Conservation (phyloP, 2,329 filamentous ascomycete genomes). For the Pyrenophora teres region DNA sequence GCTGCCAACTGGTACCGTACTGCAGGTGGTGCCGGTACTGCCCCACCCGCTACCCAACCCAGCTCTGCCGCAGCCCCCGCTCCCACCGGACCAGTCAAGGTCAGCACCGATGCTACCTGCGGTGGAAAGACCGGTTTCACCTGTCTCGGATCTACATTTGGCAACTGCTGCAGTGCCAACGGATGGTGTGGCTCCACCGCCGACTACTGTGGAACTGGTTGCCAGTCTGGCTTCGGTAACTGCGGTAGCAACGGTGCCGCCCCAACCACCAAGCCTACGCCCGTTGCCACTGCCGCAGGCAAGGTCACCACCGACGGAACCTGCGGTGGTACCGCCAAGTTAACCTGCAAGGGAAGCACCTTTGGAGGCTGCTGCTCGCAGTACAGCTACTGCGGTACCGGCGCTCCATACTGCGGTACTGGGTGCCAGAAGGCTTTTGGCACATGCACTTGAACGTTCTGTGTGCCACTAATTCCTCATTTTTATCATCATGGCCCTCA, state of each 20-base stretch:
- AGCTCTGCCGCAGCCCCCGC: not conserved
- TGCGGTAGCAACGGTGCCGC: not conserved
- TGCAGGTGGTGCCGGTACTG: not conserved
- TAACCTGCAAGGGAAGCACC: constrained; percentile 7
- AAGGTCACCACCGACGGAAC: constrained; percentile 12
- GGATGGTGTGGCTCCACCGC: constrained; percentile 9
- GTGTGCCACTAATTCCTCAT: too few species aligned
- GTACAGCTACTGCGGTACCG: constrained; percentile 1
- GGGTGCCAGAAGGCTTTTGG: constrained; percentile 19
- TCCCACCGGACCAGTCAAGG: not conserved
- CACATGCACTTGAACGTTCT: not conserved
- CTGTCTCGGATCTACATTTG: constrained; percentile 8
- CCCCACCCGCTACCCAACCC: not conserved
- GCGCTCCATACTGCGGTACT: constrained; percentile 7
- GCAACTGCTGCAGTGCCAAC: constrained; percentile 11
- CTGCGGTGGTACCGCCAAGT: constrained; percentile 14
- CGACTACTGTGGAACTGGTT: constrained; percentile 6
- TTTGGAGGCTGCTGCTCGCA: too few species aligned
- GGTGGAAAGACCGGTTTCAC: not conserved
- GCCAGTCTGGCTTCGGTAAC: not conserved
- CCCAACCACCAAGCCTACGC: not conserved
- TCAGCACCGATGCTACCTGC: constrained; percentile 8
- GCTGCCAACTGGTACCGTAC: constrained; percentile 52
- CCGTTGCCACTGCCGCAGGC: too few species aligned
- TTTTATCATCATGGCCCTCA: too few species aligned